phyloP scores from a whole-genome alignment of 1,284 basidiomycete genomes.

The Marasmius tenuissimus region DNA sequence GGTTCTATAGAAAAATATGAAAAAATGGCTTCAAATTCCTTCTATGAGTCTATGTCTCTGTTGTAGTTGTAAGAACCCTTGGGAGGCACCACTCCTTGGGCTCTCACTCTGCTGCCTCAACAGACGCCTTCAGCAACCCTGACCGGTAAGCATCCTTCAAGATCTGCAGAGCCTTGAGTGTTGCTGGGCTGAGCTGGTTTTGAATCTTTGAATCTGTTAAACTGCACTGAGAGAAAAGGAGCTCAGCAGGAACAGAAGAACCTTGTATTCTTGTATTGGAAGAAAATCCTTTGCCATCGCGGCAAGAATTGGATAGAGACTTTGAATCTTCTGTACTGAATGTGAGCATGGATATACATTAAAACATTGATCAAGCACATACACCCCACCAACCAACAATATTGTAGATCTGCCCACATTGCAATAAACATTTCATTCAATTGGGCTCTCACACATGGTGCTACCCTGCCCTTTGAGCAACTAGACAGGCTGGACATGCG shows the following conservation, averaged over 20 bases:
- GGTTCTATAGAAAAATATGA: no score
- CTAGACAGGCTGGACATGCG: no score
- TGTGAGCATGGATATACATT: not conserved
- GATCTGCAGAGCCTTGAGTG: not conserved
- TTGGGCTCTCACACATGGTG: no score
- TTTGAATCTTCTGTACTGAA: not conserved
- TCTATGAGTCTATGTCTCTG: no score
- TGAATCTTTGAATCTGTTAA: not conserved
- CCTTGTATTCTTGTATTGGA: not conserved
- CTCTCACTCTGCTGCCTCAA: not conserved
- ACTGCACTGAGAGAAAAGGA: not conserved
- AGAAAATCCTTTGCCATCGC: not conserved
- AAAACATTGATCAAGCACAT: not conserved
- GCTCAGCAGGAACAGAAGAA: not conserved
- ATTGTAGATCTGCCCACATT: no score
- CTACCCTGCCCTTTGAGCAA: no score
- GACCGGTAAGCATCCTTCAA: not conserved
- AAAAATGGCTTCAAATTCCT: no score
- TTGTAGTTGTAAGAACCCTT: no score
- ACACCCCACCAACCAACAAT: not conserved
- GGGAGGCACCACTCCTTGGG: no score
- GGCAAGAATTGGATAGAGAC: not conserved
- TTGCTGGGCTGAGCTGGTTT: not conserved
- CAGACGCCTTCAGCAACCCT: not conserved
- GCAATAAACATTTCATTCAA: no score